Percentiles rank a stretch among this genome's conserved stretches.
phyloP scores from a whole-genome alignment of 331 rosid species.

The Spiraea crenata region DNA sequence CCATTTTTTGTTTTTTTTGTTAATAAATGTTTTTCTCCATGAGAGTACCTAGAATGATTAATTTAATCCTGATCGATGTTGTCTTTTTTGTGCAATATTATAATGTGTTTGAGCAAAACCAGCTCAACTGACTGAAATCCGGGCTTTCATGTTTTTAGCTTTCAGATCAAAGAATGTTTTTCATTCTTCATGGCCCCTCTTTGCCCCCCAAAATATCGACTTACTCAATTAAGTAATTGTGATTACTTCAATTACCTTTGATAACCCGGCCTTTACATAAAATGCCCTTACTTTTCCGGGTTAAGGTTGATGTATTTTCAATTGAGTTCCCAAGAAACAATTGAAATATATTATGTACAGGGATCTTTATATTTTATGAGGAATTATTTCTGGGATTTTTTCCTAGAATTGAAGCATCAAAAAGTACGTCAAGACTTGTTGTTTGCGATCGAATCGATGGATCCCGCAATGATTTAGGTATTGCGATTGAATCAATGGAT shows the following conservation, averaged over 20 bases:
- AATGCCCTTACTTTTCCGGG: constrained; percentile 11
- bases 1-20: constrained; percentile 8
- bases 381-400: constrained; percentile 36
- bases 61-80: too few species aligned
- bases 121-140: constrained; percentile 6
- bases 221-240: background rate
- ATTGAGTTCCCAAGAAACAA: constrained; percentile 26
- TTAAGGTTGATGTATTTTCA: background rate
- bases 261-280: background rate
- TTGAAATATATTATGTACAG: constrained; percentile 13
- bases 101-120: background rate
- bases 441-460: background rate
- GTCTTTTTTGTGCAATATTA: constrained; percentile 14
- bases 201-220: background rate
- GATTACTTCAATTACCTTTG: background rate
- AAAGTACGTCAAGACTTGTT: background rate
- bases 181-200: background rate
- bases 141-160: background rate
- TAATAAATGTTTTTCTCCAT: constrained; percentile 13
- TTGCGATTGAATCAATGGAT: constrained; percentile 7
- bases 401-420: background rate
- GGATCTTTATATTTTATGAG: constrained; percentile 45
- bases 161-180: background rate
- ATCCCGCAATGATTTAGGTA: constrained; percentile 27
- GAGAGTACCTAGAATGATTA: background rate